Conservation (phyloP, 257 asterid genomes). For the Ballota nigra region DNA sequence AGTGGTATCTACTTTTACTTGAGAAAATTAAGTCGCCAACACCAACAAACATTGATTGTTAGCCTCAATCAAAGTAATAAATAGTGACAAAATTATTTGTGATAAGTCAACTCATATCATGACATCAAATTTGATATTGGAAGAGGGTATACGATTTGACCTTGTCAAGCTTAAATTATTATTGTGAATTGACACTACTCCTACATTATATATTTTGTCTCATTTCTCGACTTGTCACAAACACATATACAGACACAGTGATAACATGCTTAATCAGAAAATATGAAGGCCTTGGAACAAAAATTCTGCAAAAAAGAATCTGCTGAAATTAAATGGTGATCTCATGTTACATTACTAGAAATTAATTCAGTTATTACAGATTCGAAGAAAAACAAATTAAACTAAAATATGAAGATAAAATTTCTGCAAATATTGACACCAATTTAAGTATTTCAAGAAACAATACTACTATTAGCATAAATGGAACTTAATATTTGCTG, state of each 20-base stretch:
- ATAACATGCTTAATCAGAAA: too few species aligned
- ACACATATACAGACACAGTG: neutral
- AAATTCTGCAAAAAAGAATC: neutral
- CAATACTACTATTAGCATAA: constrained; percentile 41
- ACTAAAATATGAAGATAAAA: neutral
- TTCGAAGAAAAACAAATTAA: neutral
- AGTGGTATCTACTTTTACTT: too few species aligned
- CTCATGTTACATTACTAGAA: neutral
- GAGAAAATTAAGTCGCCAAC: neutral
- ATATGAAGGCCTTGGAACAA: neutral
- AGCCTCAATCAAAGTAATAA: neutral
- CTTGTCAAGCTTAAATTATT: constrained; percentile 11
- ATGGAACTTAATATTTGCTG: constrained; percentile 80
- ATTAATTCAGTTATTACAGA: neutral
- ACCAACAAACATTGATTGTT: constrained; percentile 8
- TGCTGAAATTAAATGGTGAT: neutral
- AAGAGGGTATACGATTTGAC: constrained; percentile 13
- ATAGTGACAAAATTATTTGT: neutral
- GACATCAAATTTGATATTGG: neutral
- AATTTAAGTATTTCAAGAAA: constrained; percentile 18
- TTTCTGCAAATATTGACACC: neutral
- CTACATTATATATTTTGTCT: constrained; percentile 6
- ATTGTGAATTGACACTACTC: constrained; percentile 20
- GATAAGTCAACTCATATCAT: constrained; percentile 26
- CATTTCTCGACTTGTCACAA: neutral